phyloP scores from a whole-genome alignment of 768 basidiomycete species.

The Tulasnella sp. region DNA sequence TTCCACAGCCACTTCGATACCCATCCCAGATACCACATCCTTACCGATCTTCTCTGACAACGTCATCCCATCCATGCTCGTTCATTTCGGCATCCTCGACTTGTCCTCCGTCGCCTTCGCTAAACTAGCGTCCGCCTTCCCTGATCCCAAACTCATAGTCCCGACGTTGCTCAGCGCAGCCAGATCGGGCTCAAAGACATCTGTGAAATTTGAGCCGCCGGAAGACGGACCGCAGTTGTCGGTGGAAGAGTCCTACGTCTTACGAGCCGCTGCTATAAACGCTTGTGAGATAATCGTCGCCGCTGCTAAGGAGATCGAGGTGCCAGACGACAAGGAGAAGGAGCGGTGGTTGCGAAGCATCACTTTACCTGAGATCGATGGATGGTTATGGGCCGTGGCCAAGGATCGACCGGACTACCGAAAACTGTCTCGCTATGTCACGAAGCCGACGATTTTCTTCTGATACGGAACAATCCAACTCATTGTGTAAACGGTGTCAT shows the following conservation, averaged over 20 bases:
- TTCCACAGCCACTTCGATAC: conserved; percentile 39
- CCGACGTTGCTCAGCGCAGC: conserved; percentile 31
- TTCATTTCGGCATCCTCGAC: conserved; percentile 66
- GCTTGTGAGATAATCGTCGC: conserved; percentile 62
- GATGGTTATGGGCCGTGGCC: conserved; percentile 75
- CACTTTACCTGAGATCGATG: conserved; percentile 50
- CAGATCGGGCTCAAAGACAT: conserved; percentile 1
- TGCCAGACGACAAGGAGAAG: conserved; percentile 23
- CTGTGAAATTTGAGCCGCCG: background rate
- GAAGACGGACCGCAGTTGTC: conserved; percentile 46
- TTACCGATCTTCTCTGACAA: conserved; percentile 58
- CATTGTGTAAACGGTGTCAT: background rate
- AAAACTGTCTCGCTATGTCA: conserved; percentile 51
- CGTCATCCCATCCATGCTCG: conserved; percentile 69
- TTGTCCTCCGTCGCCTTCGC: conserved; percentile 39
- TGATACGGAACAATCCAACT: conserved; percentile 26
- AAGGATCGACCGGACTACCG: conserved; percentile 69
- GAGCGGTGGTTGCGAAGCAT: conserved; percentile 44
- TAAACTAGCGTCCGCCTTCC: conserved; percentile 13
- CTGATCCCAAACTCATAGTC: conserved; percentile 24
- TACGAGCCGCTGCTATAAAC: conserved; percentile 71
- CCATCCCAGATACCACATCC: conserved; percentile 22
- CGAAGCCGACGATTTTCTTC: conserved; percentile 57
- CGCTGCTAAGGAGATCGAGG: conserved; percentile 32
- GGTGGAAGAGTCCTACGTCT: conserved; percentile 49